Evolutionary conservation across 805 yeast species (phyloP).

Genomic region (Wickerhamiella lipophila): DNA sequence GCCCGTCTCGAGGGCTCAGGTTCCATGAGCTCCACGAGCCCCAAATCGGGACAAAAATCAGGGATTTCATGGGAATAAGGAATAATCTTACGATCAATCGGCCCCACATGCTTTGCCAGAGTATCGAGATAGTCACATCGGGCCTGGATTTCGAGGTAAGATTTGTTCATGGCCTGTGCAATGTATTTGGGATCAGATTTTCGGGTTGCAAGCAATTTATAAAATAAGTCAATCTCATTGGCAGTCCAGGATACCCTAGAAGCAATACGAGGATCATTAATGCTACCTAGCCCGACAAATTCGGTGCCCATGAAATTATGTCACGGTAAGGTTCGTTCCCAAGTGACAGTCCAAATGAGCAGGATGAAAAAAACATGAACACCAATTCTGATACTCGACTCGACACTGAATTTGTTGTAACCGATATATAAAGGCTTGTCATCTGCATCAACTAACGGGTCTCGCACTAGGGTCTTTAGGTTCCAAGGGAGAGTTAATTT

Average conservation of each 20-base stretch:
- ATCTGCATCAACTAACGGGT: not conserved
- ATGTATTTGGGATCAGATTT: not conserved
- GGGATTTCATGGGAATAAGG: slow-evolving; percentile 1
- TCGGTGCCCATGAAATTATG: not conserved
- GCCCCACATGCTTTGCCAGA: not conserved
- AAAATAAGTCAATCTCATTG: not conserved
- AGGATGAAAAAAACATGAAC: too few species aligned
- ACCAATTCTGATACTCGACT: too few species aligned
- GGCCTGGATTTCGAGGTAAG: slow-evolving; percentile 3
- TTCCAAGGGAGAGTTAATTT: too few species aligned
- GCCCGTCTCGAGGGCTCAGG: not conserved
- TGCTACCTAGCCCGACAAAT: slow-evolving; percentile 4
- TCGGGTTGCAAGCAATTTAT: not conserved
- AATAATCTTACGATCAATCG: not conserved
- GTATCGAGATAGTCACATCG: not conserved
- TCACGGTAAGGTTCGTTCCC: too few species aligned
- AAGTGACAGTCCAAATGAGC: too few species aligned
- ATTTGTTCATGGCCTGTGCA: not conserved
- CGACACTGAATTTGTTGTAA: too few species aligned
- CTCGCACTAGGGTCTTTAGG: not conserved
- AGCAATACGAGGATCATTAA: not conserved
- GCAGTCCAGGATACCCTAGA: not conserved
- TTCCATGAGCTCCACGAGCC: not conserved
- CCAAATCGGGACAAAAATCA: not conserved
- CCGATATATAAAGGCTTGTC: too few species aligned